phyloP scores from a whole-genome alignment of 1,284 basidiomycete species.

The Macrocystidia cucumis region DNA sequence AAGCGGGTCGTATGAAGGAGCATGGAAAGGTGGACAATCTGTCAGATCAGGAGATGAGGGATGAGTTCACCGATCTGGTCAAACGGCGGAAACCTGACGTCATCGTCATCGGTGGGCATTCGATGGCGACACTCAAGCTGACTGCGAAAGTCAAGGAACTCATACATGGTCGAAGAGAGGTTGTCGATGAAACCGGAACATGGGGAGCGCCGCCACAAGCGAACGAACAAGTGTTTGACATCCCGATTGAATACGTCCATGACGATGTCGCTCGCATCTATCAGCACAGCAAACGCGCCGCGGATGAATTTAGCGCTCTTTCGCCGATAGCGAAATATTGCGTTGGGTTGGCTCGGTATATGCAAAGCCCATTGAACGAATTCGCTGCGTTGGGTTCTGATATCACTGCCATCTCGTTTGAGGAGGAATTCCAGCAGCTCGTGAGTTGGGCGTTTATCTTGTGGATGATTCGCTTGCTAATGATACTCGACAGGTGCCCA shows the following conservation, averaged over 20 bases:
- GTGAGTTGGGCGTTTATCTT: conserved; percentile 34
- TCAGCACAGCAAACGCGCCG: conserved; percentile 84
- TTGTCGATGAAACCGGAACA: conserved; percentile 12
- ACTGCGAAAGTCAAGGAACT: conserved; percentile 57
- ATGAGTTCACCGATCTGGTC: conserved; percentile 79
- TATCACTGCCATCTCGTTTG: conserved; percentile 74
- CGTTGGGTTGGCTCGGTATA: conserved; percentile 88
- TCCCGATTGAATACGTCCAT: conserved; percentile 77
- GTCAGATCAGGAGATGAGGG: conserved; percentile 53
- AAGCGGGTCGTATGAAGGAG: conserved; percentile 84
- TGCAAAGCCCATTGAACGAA: conserved; percentile 92
- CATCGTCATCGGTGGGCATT: conserved; percentile 86
- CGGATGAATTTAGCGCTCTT: conserved; percentile 80
- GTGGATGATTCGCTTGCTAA: conserved; percentile 1
- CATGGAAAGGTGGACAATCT: conserved; percentile 88
- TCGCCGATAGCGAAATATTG: conserved; percentile 88
- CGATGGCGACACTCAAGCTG: conserved; percentile 73
- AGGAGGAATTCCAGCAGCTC: conserved; percentile 83
- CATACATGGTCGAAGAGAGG: conserved; percentile 23
- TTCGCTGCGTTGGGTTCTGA: conserved; percentile 84
- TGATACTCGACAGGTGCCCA: conserved; percentile 53
- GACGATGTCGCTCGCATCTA: conserved; percentile 95
- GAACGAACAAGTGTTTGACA: conserved; percentile 41
- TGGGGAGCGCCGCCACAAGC: conserved; percentile 18
- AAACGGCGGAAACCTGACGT: conserved; percentile 82